These are phyloP conservation scores for Colletotrichum tanaceti DNA, from an alignment of 2,329 filamentous ascomycete genomes.

Conservation along the genomic window DNA sequence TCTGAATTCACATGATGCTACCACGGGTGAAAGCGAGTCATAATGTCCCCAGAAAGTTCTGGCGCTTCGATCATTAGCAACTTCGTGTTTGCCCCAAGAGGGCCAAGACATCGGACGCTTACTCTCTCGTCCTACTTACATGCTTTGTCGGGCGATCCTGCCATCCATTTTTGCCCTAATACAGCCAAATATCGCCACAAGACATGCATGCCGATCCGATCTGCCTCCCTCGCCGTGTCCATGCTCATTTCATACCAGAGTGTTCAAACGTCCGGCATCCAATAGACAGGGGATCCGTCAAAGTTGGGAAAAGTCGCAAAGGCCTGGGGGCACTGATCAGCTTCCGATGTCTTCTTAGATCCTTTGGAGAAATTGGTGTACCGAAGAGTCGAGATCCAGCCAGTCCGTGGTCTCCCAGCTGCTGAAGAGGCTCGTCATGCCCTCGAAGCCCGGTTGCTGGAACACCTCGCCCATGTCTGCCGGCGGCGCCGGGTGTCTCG, in stretches of 20 bases:
- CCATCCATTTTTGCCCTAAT: too few relatives aligned
- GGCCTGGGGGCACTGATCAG: constrained; percentile 33
- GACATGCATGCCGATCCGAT: too few relatives aligned
- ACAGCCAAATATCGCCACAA: too few relatives aligned
- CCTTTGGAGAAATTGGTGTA: constrained; percentile 28
- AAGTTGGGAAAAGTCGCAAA: constrained; percentile 40
- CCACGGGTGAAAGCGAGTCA: constrained; percentile 10
- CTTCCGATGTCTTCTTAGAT: constrained; percentile 1
- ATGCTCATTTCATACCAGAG: too few relatives aligned
- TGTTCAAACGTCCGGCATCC: constrained; percentile 29
- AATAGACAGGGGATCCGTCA: constrained; percentile 36
- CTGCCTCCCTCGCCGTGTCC: too few relatives aligned
- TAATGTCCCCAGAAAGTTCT: constrained; percentile 1
- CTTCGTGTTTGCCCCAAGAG: not conserved
- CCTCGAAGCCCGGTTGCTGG: constrained; percentile 31
- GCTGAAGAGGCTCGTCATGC: constrained; percentile 40
- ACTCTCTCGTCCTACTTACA: too few relatives aligned
- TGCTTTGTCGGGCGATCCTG: not conserved
- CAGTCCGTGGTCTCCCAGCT: constrained; percentile 48
- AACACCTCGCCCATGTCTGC: constrained; percentile 34
- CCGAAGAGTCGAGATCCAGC: constrained; percentile 48
- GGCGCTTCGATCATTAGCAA: not conserved
- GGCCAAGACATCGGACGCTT: not conserved
- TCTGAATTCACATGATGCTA: not conserved
- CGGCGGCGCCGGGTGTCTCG: constrained; percentile 14